phyloP scores from a whole-genome alignment of 208 protist species.

The Acanthamoeba castellanii region DNA sequence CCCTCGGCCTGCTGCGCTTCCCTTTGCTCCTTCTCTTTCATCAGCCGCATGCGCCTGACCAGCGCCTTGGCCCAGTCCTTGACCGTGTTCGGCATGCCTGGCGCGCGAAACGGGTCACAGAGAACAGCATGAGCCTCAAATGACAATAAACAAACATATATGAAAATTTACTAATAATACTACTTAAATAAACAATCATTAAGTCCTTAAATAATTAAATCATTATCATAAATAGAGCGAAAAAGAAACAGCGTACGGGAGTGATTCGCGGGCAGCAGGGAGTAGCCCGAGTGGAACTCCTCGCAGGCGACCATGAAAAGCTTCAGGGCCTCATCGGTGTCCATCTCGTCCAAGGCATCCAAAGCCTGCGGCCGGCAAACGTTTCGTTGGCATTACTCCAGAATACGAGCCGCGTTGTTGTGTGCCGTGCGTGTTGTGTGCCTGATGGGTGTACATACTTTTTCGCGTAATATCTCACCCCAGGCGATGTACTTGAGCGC shows the following conservation, averaged over 20 bases:
- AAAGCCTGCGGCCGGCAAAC: background rate
- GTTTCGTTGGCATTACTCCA: no score
- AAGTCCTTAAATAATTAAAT: no score
- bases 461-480: background rate
- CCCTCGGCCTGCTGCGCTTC: background rate
- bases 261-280: background rate
- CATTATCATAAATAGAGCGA: no score
- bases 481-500: conserved; percentile 39
- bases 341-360: background rate
- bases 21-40: background rate
- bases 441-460: no score
- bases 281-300: conserved; percentile 35
- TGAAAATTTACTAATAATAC: no score
- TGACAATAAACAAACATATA: no score
- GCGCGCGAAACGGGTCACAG: no score
- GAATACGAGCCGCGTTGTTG: no score
- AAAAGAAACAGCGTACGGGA: background rate
- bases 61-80: conserved; percentile 3
- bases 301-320: background rate
- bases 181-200: no score
- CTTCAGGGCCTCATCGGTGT: background rate
- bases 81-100: background rate
- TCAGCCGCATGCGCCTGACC: background rate
- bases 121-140: no score
- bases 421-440: no score